Evolutionary conservation across 352 stramenopile genomes (phyloP).

Genomic region (Phytophthora constricta): DNA sequence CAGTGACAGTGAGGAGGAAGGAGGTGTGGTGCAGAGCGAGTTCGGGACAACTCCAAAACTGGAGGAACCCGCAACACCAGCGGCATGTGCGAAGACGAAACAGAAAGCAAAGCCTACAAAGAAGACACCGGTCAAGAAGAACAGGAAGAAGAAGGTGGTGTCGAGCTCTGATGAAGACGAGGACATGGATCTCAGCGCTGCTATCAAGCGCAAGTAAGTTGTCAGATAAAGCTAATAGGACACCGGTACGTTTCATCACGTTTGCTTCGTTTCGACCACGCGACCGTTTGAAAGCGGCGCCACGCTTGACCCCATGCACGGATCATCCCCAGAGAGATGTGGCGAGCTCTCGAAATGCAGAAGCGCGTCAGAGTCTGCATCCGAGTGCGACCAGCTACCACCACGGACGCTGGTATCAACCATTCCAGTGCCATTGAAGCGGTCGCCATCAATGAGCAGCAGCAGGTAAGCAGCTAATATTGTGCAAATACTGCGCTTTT

Average conservation of each 20-base stretch:
- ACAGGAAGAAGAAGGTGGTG: slow-evolving; percentile 45
- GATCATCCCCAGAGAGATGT: slow-evolving; percentile 2
- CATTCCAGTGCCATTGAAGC: slow-evolving; percentile 14
- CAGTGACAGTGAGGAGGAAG: slow-evolving; percentile 79
- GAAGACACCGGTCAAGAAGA: slow-evolving; percentile 41
- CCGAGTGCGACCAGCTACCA: slow-evolving; percentile 54
- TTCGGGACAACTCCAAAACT: slow-evolving; percentile 39
- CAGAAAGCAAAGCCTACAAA: slow-evolving; percentile 16
- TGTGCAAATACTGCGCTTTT: neutral
- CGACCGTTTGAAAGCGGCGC: slow-evolving; percentile 30
- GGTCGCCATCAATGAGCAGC: slow-evolving; percentile 51
- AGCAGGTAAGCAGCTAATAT: slow-evolving; percentile 48
- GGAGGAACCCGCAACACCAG: slow-evolving; percentile 15
- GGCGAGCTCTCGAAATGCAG: slow-evolving; percentile 43
- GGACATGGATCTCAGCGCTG: slow-evolving; percentile 70
- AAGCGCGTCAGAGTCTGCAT: slow-evolving; percentile 80
- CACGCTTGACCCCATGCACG: slow-evolving; percentile 19
- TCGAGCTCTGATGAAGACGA: slow-evolving; percentile 57
- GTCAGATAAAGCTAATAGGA: slow-evolving; percentile 40
- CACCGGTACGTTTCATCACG: slow-evolving; percentile 25
- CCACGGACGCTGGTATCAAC: slow-evolving; percentile 8
- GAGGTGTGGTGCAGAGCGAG: slow-evolving; percentile 78
- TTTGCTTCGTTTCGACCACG: slow-evolving; percentile 23
- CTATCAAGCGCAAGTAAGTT: slow-evolving; percentile 77
- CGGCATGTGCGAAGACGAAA: slow-evolving; percentile 19